phyloP scores from a whole-genome alignment of 208 protist genomes.

The Herpetomonas tarakana region DNA sequence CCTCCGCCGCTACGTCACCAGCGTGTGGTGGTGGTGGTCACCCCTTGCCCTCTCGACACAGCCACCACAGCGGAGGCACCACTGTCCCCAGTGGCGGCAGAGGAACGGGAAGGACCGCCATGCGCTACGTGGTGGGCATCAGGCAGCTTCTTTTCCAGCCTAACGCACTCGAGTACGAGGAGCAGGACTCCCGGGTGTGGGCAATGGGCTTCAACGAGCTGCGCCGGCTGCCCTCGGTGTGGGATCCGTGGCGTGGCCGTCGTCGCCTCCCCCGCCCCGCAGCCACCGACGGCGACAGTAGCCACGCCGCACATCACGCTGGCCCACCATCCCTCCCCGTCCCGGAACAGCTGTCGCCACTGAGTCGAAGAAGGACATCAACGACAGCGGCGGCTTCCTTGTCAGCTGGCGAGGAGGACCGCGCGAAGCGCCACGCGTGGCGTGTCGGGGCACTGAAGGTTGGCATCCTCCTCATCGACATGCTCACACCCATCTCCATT shows the following conservation, averaged over 20 bases:
- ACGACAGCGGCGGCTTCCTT: not conserved
- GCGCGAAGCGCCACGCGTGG: not conserved
- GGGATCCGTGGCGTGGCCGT: not conserved
- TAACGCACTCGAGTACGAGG: conserved; percentile 10
- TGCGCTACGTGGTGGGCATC: conserved; percentile 14
- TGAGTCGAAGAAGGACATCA: not conserved
- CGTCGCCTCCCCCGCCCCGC: not conserved
- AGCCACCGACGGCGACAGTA: not conserved
- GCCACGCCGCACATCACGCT: not conserved
- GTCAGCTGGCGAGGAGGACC: not conserved
- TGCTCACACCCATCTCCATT: conserved; percentile 7
- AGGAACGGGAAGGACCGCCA: not conserved
- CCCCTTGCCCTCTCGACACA: too few relatives aligned
- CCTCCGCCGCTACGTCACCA: too few relatives aligned
- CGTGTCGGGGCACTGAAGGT: conserved; percentile 8
- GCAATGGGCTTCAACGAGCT: conserved; percentile 12
- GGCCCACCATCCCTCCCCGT: too few relatives aligned
- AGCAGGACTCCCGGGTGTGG: conserved; percentile 13
- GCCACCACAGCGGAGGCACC: too few relatives aligned
- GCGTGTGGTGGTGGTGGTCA: too few relatives aligned
- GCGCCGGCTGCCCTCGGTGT: conserved; percentile 5
- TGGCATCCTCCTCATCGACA: conserved; percentile 10
- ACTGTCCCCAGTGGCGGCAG: too few relatives aligned
- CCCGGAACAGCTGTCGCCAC: too few relatives aligned
- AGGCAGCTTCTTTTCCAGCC: conserved; percentile 12